A percentile compares a stretch with the other conserved stretches of the same genome.
Conservation (phyloP, 257 asterid species). For the Solanum virginianum region DNA sequence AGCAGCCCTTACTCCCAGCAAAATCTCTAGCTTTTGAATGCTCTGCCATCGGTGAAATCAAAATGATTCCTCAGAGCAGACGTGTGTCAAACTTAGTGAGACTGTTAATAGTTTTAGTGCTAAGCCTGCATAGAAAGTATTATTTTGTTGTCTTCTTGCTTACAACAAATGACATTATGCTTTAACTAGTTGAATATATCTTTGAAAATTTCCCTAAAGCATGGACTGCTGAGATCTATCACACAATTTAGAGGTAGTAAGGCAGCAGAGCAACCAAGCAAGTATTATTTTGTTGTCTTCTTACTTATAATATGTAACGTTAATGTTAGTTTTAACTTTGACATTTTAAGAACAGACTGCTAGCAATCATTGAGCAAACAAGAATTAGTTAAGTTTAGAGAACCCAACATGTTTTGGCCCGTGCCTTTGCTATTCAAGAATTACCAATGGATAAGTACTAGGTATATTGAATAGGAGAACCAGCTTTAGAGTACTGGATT, state of each 20-base stretch:
- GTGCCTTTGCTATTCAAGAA: not conserved
- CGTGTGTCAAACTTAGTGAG: not conserved
- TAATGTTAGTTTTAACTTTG: not conserved
- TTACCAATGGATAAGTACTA: not conserved
- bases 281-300: not conserved
- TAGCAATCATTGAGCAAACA: not conserved
- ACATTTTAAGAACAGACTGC: not conserved
- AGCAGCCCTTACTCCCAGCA: not conserved
- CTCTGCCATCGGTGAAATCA: not conserved
- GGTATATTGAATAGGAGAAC: not conserved
- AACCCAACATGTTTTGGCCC: not conserved
- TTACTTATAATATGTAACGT: not conserved
- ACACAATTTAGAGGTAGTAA: not conserved
- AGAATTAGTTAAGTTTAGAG: not conserved
- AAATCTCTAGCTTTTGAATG: not conserved
- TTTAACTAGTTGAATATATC: not conserved
- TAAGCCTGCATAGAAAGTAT: not conserved
- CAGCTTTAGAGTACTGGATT: not conserved
- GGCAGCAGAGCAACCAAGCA: not conserved
- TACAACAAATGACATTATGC: not conserved
- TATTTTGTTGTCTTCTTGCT: not conserved
- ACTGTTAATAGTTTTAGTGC: not conserved
- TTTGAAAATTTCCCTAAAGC: not conserved
- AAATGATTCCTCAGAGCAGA: not conserved
- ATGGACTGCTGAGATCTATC: not conserved